Evolutionary conservation across 371 early-diverging fungal genomes (phyloP), one percentile per base, ranked within the genome.

Genomic region (Mucor circinelloides): DNA sequence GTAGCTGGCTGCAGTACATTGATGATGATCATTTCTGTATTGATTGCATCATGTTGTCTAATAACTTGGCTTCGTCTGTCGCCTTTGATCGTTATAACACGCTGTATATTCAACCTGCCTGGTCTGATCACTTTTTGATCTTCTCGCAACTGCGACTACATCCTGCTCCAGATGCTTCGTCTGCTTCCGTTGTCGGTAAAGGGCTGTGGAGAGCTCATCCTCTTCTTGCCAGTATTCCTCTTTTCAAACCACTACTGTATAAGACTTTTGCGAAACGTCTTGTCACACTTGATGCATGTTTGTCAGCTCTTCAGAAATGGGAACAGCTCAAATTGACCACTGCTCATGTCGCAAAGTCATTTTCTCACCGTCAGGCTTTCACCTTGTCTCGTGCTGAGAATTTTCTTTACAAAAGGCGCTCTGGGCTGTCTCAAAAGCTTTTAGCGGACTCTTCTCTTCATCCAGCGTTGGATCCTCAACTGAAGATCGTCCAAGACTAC

Each of bases 101-200:
- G 0, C 6, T 32, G 2, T 58, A 44, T 25, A 55, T 67, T 2
- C 56, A 55, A 15, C 60, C 61, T 15, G 17, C 21, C 42, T 67
- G 67, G 61, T 56, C 67, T 21, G 67, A 67, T 54, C 67, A 67
- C 32, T 25, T 56, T 13, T n/a, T n/a, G n/a, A n/a, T n/a, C n/a
- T n/a, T n/a, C n/a, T n/a, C n/a, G n/a, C n/a, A n/a, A n/a, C n/a
- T n/a, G n/a, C n/a, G n/a, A n/a, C n/a, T n/a, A n/a, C n/a, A n/a
- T n/a, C n/a, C n/a, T n/a, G n/a, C n/a, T n/a, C n/a, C n/a, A n/a
- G n/a, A n/a, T n/a, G 36, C 10, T 36, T 36, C 36, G 36, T 5
- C 5, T 36, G 67, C 28, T n/a, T n/a, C n/a, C n/a, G n/a, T n/a
- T n/a, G n/a, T n/a, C n/a, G n/a, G n/a, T n/a, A 67, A 67, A 58